Base-by-base conservation (phyloP, 2,329 filamentous ascomycete genomes). In the Fusarium dimerum region DNA sequence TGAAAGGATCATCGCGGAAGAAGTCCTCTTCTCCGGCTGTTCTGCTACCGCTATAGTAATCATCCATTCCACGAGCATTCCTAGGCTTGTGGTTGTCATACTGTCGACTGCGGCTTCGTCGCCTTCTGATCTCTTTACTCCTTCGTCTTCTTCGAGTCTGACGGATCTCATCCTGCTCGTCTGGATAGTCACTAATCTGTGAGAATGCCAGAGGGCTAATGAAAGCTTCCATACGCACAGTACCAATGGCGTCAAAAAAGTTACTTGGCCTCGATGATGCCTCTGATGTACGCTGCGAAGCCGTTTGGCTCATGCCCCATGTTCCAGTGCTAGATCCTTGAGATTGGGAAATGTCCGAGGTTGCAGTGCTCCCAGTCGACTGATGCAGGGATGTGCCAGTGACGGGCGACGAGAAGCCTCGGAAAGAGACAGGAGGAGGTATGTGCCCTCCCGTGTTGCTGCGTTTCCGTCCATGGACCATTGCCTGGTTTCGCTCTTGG, bases 171-270 rank as follows among this genome's bases (percentile, higher is more conserved):
- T 82, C 79, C 18, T 74, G 69, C 56, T 82, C 80, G 48, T 79
- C 75, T 0, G 76, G 73, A 40, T 74, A 70, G 12, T 80, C 78
- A 12, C 75, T 73, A 47, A 78, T 73, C 29, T 74, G 73, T 3
- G 74, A 74, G 55, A 78, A 76, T 1, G 81, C 76, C 11, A 86
- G 69, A 1, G 84, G 84, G 62, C 78, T 85, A 61, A 99, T 95
- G 70, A 97, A 99, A 0, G 94, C 94, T 71, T 97, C 93, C 93
- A 99, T 97, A 29, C 94, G 85, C 43, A 97, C 85, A 2, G 92
- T 97, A 2, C 92, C 92, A 52, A 95, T 87, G 1, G 89, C 89
- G 63, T 95, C 92, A 66, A 94, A 94, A 74, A 94, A 92, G 69
- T 85, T 85, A 51, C 74, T 75, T 1, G 76, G 73, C 6, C 73